phyloP scores from a whole-genome alignment of 371 early-diverging fungal species.

The Choanephora cucurbitarum region DNA sequence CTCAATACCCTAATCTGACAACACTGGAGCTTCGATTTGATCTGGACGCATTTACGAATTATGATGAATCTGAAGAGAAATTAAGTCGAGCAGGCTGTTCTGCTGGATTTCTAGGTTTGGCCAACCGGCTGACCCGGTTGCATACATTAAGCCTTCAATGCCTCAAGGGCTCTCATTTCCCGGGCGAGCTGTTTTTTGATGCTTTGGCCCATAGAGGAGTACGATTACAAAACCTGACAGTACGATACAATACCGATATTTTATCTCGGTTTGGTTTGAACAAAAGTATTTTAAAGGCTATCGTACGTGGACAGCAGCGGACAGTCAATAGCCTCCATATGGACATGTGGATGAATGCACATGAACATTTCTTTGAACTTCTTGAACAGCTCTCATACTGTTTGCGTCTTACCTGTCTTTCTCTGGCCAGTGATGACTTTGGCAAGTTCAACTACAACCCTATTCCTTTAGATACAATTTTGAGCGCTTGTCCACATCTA shows the following conservation, averaged over 20 bases:
- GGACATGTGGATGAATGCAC: conserved; percentile 10
- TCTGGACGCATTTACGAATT: conserved; percentile 8
- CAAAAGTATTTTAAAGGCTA: neutral
- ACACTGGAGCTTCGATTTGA: conserved; percentile 7
- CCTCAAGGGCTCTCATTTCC: conserved; percentile 8
- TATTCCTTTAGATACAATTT: conserved; percentile 9
- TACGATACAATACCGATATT: conserved; percentile 2
- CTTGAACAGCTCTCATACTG: conserved; percentile 9
- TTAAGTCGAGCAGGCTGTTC: neutral
- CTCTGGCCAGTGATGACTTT: conserved; percentile 10
- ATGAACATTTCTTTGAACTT: neutral
- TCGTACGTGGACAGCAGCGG: neutral
- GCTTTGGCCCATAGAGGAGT: neutral
- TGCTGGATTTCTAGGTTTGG: conserved; percentile 1
- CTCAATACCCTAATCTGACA: conserved; percentile 2
- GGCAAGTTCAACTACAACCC: conserved; percentile 6
- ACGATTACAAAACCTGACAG: neutral
- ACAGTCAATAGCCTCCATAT: conserved; percentile 2
- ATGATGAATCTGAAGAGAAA: neutral
- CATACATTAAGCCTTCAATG: neutral
- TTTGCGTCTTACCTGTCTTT: neutral
- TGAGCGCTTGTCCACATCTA: conserved; percentile 6
- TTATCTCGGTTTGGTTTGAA: neutral
- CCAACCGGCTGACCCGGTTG: neutral
- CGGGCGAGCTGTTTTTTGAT: conserved; percentile 2